These are phyloP conservation scores for Candida pseudocylindracea DNA, from an alignment of 1,139 yeast genomes.

Conservation along the genomic window DNA sequence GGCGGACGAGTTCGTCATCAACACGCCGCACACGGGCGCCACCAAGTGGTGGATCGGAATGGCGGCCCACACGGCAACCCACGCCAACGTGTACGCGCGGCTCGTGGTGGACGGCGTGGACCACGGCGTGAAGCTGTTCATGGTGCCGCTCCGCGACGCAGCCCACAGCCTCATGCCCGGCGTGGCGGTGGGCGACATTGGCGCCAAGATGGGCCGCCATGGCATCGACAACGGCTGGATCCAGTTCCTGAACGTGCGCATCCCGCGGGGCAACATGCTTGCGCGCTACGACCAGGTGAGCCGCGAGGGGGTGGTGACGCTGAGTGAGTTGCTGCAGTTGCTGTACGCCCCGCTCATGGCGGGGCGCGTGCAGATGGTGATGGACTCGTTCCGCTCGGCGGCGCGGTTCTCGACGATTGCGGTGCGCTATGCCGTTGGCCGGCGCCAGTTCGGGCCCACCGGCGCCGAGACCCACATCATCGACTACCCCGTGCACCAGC, in stretches of 20 bases:
- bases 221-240: slow-evolving; percentile 1
- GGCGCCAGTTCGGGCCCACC: slow-evolving; percentile 17
- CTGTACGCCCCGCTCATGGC: slow-evolving; percentile 22
- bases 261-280: slow-evolving; percentile 24
- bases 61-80: slow-evolving; percentile 27
- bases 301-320: slow-evolving; percentile 15
- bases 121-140: slow-evolving; percentile 25
- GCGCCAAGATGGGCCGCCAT: slow-evolving; percentile 19
- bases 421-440: slow-evolving; percentile 20
- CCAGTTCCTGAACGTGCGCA: slow-evolving; percentile 14
- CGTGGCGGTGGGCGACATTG: slow-evolving; percentile 21
- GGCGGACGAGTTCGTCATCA: slow-evolving; percentile 18
- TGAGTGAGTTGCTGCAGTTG: slow-evolving; percentile 24
- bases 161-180: slow-evolving; percentile 22
- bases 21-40: slow-evolving; percentile 26
- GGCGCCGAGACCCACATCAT: slow-evolving; percentile 1
- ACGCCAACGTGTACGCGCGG: slow-evolving; percentile 19
- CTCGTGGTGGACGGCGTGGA: slow-evolving; percentile 20
- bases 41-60: slow-evolving; percentile 32
- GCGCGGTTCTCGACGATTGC: slow-evolving; percentile 21
- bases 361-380: slow-evolving; percentile 23
- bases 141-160: slow-evolving; percentile 23
- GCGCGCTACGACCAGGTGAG: slow-evolving; percentile 23
- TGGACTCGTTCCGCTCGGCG: slow-evolving; percentile 19
- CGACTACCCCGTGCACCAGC: slow-evolving; percentile 1